These are phyloP conservation scores for Apiotrichum laibachii DNA, from an alignment of 1,284 basidiomycete genomes.

Conservation along the genomic window DNA sequence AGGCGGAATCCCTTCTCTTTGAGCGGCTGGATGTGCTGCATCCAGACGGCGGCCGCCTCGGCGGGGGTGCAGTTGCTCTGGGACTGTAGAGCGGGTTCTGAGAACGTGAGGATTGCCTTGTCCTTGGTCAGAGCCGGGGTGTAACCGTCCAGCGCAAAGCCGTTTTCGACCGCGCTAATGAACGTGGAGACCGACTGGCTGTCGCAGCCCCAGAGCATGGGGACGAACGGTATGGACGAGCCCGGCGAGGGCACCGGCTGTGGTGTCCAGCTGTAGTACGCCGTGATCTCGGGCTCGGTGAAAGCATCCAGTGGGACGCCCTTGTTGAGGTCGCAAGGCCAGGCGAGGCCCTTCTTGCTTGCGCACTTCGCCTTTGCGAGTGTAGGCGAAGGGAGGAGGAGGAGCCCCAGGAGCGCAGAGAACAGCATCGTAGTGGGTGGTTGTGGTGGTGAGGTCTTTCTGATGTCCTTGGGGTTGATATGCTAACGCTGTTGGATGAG, in stretches of 20 bases:
- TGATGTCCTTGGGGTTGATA: too few relatives aligned
- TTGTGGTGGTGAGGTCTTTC: too few relatives aligned
- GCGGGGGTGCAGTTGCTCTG: slow-evolving; percentile 31
- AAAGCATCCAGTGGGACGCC: background rate
- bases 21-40: slow-evolving; percentile 32
- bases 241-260: slow-evolving; percentile 16
- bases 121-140: slow-evolving; percentile 14
- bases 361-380: background rate
- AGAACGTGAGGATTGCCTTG: slow-evolving; percentile 33
- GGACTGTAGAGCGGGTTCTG: slow-evolving; percentile 30
- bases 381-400: background rate
- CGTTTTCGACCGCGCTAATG: slow-evolving; percentile 15
- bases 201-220: slow-evolving; percentile 40
- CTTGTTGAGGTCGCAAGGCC: background rate
- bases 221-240: slow-evolving; percentile 29
- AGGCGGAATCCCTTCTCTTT: slow-evolving; percentile 45
- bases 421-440: background rate
- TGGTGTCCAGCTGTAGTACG: slow-evolving; percentile 37
- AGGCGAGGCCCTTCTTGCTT: slow-evolving; percentile 3
- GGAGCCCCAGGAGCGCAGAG: background rate
- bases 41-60: slow-evolving; percentile 31
- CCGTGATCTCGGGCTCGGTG: slow-evolving; percentile 15
- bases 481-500: too few relatives aligned
- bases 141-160: slow-evolving; percentile 21
- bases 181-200: slow-evolving; percentile 24